Evolutionary conservation across 2,329 filamentous ascomycete genomes (phyloP).

Genomic region (Helicocarpus griseus): DNA sequence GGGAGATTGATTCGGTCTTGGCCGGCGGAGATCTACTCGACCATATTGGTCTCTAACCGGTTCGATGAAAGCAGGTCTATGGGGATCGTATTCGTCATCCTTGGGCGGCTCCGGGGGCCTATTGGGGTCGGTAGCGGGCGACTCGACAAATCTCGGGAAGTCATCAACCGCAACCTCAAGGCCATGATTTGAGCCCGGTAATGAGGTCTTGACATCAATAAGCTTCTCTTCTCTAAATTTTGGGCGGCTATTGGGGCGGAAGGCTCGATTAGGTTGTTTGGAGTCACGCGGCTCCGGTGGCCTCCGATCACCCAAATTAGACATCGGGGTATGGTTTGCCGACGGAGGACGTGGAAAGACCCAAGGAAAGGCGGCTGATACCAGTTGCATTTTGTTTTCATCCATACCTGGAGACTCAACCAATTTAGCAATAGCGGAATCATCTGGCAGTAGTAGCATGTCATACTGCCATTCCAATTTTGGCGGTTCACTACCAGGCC

Average conservation of each 20-base stretch:
- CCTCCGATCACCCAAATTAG: not conserved
- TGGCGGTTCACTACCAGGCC: constrained; percentile 16
- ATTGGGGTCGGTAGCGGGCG: constrained; percentile 10
- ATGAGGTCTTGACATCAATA: not conserved
- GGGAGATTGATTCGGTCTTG: not conserved
- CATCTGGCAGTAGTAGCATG: constrained; percentile 52
- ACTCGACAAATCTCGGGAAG: constrained; percentile 15
- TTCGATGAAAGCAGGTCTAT: constrained; percentile 26
- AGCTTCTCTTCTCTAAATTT: not conserved
- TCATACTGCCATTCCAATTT: constrained; percentile 48
- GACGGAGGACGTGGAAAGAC: constrained; percentile 19
- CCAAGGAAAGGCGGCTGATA: constrained; percentile 43
- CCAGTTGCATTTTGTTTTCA: constrained; percentile 43
- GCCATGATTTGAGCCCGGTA: constrained; percentile 1
- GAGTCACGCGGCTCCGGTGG: constrained; percentile 2
- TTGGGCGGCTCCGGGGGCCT: constrained; percentile 22
- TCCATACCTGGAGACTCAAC: constrained; percentile 47
- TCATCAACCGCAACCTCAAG: constrained; percentile 15
- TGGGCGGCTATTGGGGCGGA: not conserved
- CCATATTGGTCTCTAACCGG: constrained; percentile 11
- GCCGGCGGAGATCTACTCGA: constrained; percentile 4
- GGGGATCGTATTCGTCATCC: constrained; percentile 42
- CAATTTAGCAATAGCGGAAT: constrained; percentile 23
- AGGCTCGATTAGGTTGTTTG: not conserved
- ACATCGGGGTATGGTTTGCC: not conserved